A percentile compares a stretch with the other conserved stretches of the same genome.
Evolutionary conservation across 2,329 filamentous ascomycete genomes (phyloP).

Genomic region (Gnomoniopsis sp.): DNA sequence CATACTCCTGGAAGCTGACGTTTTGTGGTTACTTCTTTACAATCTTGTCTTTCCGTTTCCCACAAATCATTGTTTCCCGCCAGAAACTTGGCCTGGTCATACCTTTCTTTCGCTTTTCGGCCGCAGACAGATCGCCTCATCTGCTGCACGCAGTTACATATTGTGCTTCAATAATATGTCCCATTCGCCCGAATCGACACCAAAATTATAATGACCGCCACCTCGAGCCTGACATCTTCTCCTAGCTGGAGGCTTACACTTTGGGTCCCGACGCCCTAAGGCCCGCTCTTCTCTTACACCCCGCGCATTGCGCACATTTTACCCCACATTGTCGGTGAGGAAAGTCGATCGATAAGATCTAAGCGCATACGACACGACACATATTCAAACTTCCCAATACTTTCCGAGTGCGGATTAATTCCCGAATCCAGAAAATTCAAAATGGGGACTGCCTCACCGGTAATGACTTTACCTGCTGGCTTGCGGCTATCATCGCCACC

Average conservation of each 20-base stretch:
- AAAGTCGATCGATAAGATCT: slow-evolving; percentile 23
- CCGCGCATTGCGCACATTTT: slow-evolving; percentile 25
- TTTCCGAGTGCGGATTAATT: neutral
- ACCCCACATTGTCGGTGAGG: slow-evolving; percentile 26
- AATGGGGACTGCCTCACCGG: slow-evolving; percentile 36
- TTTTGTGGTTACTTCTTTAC: slow-evolving; percentile 7
- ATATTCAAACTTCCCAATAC: neutral
- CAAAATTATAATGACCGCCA: slow-evolving; percentile 44
- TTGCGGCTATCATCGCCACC: slow-evolving; percentile 40
- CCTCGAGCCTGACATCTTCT: slow-evolving; percentile 37
- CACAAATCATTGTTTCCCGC: slow-evolving; percentile 1
- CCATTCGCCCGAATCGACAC: slow-evolving; percentile 20
- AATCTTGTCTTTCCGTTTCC: slow-evolving; percentile 1
- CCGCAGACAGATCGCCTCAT: slow-evolving; percentile 4
- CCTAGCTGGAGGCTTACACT: slow-evolving; percentile 43
- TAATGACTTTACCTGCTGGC: slow-evolving; percentile 30
- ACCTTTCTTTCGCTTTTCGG: neutral
- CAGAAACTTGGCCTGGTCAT: slow-evolving; percentile 2
- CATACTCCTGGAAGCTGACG: slow-evolving; percentile 11
- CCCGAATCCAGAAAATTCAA: slow-evolving; percentile 12
- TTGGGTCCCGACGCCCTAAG: slow-evolving; percentile 41
- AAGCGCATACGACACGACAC: slow-evolving; percentile 9
- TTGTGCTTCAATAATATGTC: slow-evolving; percentile 8
- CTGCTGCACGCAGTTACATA: slow-evolving; percentile 7
- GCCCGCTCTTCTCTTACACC: slow-evolving; percentile 20